Evolutionary conservation across 2,329 filamentous ascomycete genomes (phyloP), one percentile per base, ranked within the genome.

Genomic region (Verticillium longisporum): DNA sequence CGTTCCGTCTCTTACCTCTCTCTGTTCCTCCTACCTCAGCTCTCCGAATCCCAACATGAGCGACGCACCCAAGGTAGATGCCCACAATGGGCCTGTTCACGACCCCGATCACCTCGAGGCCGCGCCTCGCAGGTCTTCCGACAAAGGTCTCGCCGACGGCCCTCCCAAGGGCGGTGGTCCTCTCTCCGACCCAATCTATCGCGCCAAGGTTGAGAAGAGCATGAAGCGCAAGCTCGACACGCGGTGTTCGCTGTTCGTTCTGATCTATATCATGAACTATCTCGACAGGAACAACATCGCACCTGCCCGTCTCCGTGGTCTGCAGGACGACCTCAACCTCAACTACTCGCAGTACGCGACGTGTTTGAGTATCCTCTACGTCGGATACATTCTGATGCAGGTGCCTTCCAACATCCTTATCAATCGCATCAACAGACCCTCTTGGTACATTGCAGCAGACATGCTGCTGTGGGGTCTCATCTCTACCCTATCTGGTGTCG

Each of bases 221-320:
- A 75, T 93, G 67, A 82, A 86, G 71, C 82, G 86, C 66, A 92
- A 91, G 75, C 86, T 92, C 60, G 90, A 92, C 69, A 67, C 81
- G 21, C 81, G 88, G 62, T 92, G 72, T 77, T 87, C 71, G 77
- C 83, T 89, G 66, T 83, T 92, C 61, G 84, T 92, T 56, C 71
- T 91, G 65, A 89, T 92, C 76, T 91, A 91, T 69, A 89, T 91
- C 70, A 79, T 75, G 70, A 91, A 92, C 74, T 92, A 90, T 72
- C 78, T 87, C 34, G 86, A 88, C 67, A 78, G 86, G 38, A 88
- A 88, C 70, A 88, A 89, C 71, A 88, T 90, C 64, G 86, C 86
- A 2, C 81, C 86, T 1, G 88, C 88, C 1, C 80, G 84, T 26
- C 78, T 90, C 59, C 84, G 85, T 68, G 87, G 87, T 6, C 75